These are phyloP conservation scores for Lizonia empirigonia DNA, from an alignment of 2,329 filamentous ascomycete species.

Conservation along the genomic window DNA sequence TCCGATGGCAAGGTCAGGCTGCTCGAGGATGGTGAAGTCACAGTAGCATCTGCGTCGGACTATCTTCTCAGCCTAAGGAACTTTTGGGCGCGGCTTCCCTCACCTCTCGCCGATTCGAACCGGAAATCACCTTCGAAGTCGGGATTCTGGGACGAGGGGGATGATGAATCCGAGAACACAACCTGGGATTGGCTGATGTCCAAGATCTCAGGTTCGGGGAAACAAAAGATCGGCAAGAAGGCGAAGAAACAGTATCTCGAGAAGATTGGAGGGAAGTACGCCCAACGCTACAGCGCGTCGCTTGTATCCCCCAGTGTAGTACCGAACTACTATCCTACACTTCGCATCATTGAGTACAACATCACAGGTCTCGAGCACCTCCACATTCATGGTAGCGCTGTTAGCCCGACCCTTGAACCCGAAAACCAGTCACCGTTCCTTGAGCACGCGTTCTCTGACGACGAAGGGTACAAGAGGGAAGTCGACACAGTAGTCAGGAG, in stretches of 20 bases:
- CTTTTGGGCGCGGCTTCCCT: slow-evolving; percentile 77
- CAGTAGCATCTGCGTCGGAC: slow-evolving; percentile 69
- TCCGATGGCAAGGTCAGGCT: slow-evolving; percentile 50
- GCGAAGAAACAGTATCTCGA: slow-evolving; percentile 65
- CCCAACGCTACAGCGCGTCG: slow-evolving; percentile 82
- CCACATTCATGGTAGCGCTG: slow-evolving; percentile 13
- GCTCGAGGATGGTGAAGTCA: slow-evolving; percentile 58
- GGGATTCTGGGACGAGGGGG: slow-evolving; percentile 19
- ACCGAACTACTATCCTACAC: slow-evolving; percentile 87
- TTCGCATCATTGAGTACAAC: slow-evolving; percentile 95
- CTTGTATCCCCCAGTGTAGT: slow-evolving; percentile 86
- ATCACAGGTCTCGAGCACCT: slow-evolving; percentile 72
- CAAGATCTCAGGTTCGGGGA: slow-evolving; percentile 17
- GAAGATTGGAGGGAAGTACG: slow-evolving; percentile 78
- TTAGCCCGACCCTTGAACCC: neutral
- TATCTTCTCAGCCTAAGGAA: slow-evolving; percentile 80
- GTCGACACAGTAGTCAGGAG: slow-evolving; percentile 54
- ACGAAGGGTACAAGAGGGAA: slow-evolving; percentile 46
- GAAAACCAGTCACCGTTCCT: slow-evolving; percentile 14
- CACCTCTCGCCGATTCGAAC: slow-evolving; percentile 30
- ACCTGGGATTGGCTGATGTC: slow-evolving; percentile 29
- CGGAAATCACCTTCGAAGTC: slow-evolving; percentile 12
- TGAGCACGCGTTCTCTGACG: slow-evolving; percentile 21
- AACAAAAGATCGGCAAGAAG: slow-evolving; percentile 34
- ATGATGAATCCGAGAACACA: slow-evolving; percentile 25